Evolutionary conservation across 352 stramenopile species (phyloP).

Genomic region (Phytophthora foliorum): DNA sequence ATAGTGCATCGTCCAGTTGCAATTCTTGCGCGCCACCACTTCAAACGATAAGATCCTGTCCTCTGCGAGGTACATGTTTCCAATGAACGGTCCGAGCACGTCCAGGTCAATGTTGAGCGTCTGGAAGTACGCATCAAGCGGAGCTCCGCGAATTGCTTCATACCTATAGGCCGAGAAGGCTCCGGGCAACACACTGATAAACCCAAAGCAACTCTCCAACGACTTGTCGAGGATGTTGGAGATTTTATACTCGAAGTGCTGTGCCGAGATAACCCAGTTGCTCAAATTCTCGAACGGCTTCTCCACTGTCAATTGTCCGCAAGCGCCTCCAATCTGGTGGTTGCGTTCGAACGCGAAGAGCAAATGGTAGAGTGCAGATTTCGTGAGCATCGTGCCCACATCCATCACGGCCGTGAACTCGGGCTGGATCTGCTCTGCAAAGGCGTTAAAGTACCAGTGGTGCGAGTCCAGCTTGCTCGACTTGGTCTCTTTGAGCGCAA

Average conservation of each 20-base stretch:
- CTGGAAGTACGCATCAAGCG: slow-evolving; percentile 89
- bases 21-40: slow-evolving; percentile 82
- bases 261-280: slow-evolving; percentile 90
- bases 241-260: slow-evolving; percentile 94
- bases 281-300: slow-evolving; percentile 86
- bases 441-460: slow-evolving; percentile 88
- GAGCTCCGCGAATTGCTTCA: slow-evolving; percentile 81
- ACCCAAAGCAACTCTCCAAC: slow-evolving; percentile 88
- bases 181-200: slow-evolving; percentile 88
- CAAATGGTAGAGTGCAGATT: slow-evolving; percentile 81
- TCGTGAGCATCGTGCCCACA: slow-evolving; percentile 87
- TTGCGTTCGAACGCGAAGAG: slow-evolving; percentile 85
- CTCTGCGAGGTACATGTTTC: slow-evolving; percentile 92
- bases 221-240: slow-evolving; percentile 91
- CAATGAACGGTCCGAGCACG: slow-evolving; percentile 82
- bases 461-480: slow-evolving; percentile 88
- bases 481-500: slow-evolving; percentile 87
- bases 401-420: slow-evolving; percentile 89
- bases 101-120: slow-evolving; percentile 84
- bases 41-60: slow-evolving; percentile 90
- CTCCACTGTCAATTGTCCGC: slow-evolving; percentile 84
- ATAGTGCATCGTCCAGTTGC: slow-evolving; percentile 91
- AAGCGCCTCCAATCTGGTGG: slow-evolving; percentile 82
- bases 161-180: slow-evolving; percentile 90
- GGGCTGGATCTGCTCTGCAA: slow-evolving; percentile 85